Base-by-base conservation (phyloP, 176 grass and related monocot genomes). In the Ensete ventricosum region DNA sequence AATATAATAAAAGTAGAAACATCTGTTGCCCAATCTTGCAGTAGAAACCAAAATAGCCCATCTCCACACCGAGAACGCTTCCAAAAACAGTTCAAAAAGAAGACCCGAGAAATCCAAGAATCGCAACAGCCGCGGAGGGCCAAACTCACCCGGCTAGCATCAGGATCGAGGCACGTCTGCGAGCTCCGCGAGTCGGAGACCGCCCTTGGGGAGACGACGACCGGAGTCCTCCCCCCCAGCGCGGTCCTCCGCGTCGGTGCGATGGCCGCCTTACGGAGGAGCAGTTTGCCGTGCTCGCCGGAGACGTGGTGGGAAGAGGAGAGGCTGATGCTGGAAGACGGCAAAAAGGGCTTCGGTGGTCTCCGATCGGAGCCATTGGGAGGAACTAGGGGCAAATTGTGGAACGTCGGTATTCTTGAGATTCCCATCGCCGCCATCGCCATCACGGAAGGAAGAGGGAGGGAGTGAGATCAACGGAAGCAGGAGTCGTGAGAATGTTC, bases 141-240 rank as follows among this genome's bases (percentile, higher is more conserved):
- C 64, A 29, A 29, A 50, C 89, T 73, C 79, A 97, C 93, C 73
- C 85, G 86, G 83, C 90, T 93, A 51, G 93, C 93, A 57, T 97
- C 93, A 29, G 93, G 93, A 85, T 90, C 87, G 52, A 97, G 87
- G 79, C 93, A 97, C 9, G 93, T 97, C 85, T 97, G 87, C 4
- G 93, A 92, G 79, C 82, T 88, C 16, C 55, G 66, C 0, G 93
- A 92, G 60, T 97, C 93, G 0, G 93, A 93, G 50, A 96, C 92
- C 53, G 78, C 89, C 54, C 62, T 57, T 14, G 89, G 83, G 65
- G 89, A 85, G 73, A 96, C 88, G 14, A 96, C 14, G 65, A 85
- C 50, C 57, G 50, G 76, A 4, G 76, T 62, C 20, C 75, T 11
- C 20, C n/a, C 21, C 8, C 55, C 55, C 12, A 13, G 8, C 8